Evolutionary conservation across 495 filamentous ascomycete species (phyloP).

Genomic region (Penicillium waksmanii): DNA sequence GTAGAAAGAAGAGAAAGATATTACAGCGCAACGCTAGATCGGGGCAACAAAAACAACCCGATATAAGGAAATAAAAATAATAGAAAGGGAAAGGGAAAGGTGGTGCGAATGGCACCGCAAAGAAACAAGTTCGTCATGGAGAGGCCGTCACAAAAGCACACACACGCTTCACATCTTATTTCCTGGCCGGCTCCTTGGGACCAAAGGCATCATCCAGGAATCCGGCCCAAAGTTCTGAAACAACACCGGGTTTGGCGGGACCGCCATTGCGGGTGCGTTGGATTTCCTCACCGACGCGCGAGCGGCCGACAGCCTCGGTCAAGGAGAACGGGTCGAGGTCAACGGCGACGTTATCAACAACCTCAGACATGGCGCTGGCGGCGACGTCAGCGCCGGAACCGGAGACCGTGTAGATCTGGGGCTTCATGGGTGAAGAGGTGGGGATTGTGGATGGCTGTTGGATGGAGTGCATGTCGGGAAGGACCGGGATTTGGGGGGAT

Average conservation of each 20-base stretch:
- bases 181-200: constrained; percentile 31
- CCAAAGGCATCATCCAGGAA: constrained; percentile 64
- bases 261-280: constrained; percentile 26
- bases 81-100: constrained; percentile 1
- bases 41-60: background rate
- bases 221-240: constrained; percentile 55
- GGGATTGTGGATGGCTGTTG: constrained; percentile 23
- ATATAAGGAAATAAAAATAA: constrained; percentile 1
- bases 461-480: constrained; percentile 50
- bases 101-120: background rate
- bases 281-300: constrained; percentile 44
- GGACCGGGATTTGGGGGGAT: constrained; percentile 54
- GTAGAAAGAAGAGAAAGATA: constrained; percentile 7
- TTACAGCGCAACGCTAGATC: constrained; percentile 20
- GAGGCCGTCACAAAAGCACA: constrained; percentile 10
- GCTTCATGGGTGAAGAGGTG: constrained; percentile 49
- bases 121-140: constrained; percentile 22
- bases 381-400: constrained; percentile 55
- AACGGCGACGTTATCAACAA: constrained; percentile 59
- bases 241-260: constrained; percentile 40
- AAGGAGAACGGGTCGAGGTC: constrained; percentile 63
- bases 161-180: too few relatives aligned
- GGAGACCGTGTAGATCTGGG: constrained; percentile 60
- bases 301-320: constrained; percentile 54
- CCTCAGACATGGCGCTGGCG: constrained; percentile 60